Conservation (phyloP, 73 alveolate species). For the Strombidium stylifer region DNA sequence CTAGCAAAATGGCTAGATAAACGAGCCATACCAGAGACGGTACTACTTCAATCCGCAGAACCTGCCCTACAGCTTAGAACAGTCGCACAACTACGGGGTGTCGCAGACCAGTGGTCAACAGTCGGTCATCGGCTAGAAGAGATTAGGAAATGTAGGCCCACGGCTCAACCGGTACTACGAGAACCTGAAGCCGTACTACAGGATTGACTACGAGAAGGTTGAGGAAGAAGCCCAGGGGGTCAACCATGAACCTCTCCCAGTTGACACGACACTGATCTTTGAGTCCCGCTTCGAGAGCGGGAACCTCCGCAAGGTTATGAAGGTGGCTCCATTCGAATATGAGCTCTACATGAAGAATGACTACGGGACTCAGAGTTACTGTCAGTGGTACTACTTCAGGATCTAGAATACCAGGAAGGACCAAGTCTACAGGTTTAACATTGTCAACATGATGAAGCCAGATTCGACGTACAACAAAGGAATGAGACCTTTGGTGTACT, state of each 20-base stretch:
- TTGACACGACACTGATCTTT: conserved; percentile 92
- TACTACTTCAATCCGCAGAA: conserved; percentile 11
- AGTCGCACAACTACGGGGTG: not conserved
- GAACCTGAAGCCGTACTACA: conserved; percentile 28
- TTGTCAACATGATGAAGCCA: conserved; percentile 69
- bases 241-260: too few species aligned
- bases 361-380: conserved; percentile 78
- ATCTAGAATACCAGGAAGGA: conserved; percentile 84
- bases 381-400: conserved; percentile 87
- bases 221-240: conserved; percentile 15
- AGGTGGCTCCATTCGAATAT: conserved; percentile 42
- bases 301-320: conserved; percentile 46
- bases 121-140: conserved; percentile 3
- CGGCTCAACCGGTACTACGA: conserved; percentile 26
- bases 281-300: conserved; percentile 96
- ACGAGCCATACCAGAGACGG: conserved; percentile 18
- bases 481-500: conserved; percentile 65
- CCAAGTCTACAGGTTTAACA: conserved; percentile 57
- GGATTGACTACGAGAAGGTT: not conserved
- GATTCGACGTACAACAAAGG: conserved; percentile 69
- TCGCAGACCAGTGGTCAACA: not conserved
- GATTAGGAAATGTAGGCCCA: too few species aligned
- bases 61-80: conserved; percentile 3
- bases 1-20: not conserved
- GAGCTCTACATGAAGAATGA: conserved; percentile 81